phyloP scores from a whole-genome alignment of 768 basidiomycete genomes.

The Calocybe indica region DNA sequence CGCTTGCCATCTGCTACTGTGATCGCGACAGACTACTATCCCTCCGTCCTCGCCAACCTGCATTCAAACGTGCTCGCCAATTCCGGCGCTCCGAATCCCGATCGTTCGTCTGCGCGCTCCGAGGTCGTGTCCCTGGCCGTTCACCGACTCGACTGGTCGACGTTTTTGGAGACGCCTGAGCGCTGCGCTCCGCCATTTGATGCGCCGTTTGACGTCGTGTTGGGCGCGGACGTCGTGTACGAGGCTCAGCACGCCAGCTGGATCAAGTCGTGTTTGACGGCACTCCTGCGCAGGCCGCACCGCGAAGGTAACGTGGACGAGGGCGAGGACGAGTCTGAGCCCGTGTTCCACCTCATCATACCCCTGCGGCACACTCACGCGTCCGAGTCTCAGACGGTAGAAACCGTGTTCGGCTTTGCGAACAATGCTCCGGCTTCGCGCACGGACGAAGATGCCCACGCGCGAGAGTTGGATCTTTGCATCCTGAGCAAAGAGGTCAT shows the following conservation, averaged over 20 bases:
- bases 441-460: not conserved
- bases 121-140: slow-evolving; percentile 16
- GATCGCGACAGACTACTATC: slow-evolving; percentile 75
- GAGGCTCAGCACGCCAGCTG: slow-evolving; percentile 63
- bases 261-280: slow-evolving; percentile 58
- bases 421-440: slow-evolving; percentile 3
- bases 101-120: slow-evolving; percentile 6
- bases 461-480: slow-evolving; percentile 24
- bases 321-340: slow-evolving; percentile 1
- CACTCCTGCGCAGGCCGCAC: slow-evolving; percentile 34
- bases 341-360: slow-evolving; percentile 68
- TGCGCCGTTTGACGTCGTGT: slow-evolving; percentile 56
- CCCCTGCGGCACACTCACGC: slow-evolving; percentile 64
- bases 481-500: slow-evolving; percentile 52
- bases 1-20: slow-evolving; percentile 20
- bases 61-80: slow-evolving; percentile 53
- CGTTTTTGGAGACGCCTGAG: slow-evolving; percentile 15
- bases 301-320: not conserved
- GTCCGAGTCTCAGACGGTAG: slow-evolving; percentile 53
- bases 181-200: slow-evolving; percentile 17
- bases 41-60: slow-evolving; percentile 68
- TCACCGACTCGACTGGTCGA: slow-evolving; percentile 57
- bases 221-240: slow-evolving; percentile 84
- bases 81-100: slow-evolving; percentile 18
- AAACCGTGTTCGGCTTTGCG: slow-evolving; percentile 38